Evolutionary conservation across 2,329 filamentous ascomycete genomes (phyloP).

Genomic region (Aspergillus sp.): DNA sequence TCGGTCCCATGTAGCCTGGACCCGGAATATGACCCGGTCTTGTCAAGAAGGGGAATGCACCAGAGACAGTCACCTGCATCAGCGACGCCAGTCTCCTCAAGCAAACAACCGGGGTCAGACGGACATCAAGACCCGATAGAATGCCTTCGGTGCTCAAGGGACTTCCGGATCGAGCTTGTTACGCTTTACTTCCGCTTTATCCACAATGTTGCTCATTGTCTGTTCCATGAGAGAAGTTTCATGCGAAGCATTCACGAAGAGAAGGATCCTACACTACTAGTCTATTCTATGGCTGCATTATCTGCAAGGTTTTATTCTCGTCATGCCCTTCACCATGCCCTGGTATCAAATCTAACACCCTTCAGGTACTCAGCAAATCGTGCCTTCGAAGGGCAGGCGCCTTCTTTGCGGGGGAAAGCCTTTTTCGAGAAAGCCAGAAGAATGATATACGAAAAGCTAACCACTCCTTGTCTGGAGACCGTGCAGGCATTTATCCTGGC

Average conservation of each 20-base stretch:
- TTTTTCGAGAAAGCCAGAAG: slow-evolving; percentile 14
- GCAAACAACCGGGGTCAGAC: not conserved
- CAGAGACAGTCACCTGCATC: not conserved
- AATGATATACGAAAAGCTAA: slow-evolving; percentile 12
- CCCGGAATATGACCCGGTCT: not conserved
- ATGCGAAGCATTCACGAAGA: slow-evolving; percentile 16
- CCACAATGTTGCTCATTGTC: slow-evolving; percentile 22
- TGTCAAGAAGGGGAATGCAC: not conserved
- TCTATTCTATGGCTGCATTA: slow-evolving; percentile 22
- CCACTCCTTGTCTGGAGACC: slow-evolving; percentile 17
- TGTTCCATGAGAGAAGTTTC: slow-evolving; percentile 22
- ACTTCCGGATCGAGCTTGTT: slow-evolving; percentile 15
- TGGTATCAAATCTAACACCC: not conserved
- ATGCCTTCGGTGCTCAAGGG: not conserved
- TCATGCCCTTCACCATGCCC: not conserved
- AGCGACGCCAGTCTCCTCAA: not conserved
- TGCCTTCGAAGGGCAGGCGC: slow-evolving; percentile 9
- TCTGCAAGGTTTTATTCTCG: slow-evolving; percentile 14
- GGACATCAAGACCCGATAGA: not conserved
- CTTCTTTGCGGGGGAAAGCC: slow-evolving; percentile 14
- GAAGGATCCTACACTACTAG: slow-evolving; percentile 14
- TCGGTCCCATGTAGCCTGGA: slow-evolving; percentile 15
- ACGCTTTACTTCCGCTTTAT: slow-evolving; percentile 21
- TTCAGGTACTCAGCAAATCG: slow-evolving; percentile 17
- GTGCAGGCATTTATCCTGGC: slow-evolving; percentile 18